Base-by-base conservation (phyloP, 2,329 filamentous ascomycete genomes). In the Xenosphaeropsis pyriputrescens region DNA sequence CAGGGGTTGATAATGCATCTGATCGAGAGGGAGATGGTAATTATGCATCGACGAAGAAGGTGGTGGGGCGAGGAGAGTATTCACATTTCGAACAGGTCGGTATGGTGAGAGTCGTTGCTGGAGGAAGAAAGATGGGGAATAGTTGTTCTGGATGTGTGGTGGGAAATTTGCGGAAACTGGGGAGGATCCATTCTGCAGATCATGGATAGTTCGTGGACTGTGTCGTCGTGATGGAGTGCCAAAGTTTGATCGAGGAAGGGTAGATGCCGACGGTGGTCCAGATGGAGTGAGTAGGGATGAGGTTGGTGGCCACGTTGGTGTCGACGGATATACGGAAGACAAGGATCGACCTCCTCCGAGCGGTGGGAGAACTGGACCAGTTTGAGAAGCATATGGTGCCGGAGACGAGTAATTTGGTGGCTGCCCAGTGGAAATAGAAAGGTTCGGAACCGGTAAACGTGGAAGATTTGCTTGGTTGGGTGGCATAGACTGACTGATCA, bases 51-150 rank as follows among this genome's bases (percentile, higher is more conserved):
- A 85, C 7, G 76, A 70, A 17, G 84, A 82, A 0, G 86, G 83
- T 6, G 86, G 85, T 22, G 88, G 88, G 41, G 91, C 85, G 19
- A 95, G 67, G n/a, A 96, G 71, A 1, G 85, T 93, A 48, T 91
- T 86, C 41, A 95, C 85, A 43, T 85, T 74, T 38, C 88, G 81
- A 30, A 95, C 80, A 1, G 89, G 89, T 45, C 85, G 83, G 59
- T 96, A 96, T 3, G 91, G 91, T 39, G 89, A 96, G 45, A 83
- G 79, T 40, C 91, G 75, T 55, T 94, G 85, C 51, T 84, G 81
- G 29, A 95, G 67, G 58, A 93, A 93, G 51, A 85, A 75, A 9
- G 83, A 88, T 1, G 89, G 89, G 22, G 91, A 96, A 16, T 52
- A 50, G 34, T 61, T 64, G 30, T 65, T 61, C 11, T 72, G 64